Conservation (phyloP, 2,329 filamentous ascomycete genomes). For the Aureobasidium namibiae region DNA sequence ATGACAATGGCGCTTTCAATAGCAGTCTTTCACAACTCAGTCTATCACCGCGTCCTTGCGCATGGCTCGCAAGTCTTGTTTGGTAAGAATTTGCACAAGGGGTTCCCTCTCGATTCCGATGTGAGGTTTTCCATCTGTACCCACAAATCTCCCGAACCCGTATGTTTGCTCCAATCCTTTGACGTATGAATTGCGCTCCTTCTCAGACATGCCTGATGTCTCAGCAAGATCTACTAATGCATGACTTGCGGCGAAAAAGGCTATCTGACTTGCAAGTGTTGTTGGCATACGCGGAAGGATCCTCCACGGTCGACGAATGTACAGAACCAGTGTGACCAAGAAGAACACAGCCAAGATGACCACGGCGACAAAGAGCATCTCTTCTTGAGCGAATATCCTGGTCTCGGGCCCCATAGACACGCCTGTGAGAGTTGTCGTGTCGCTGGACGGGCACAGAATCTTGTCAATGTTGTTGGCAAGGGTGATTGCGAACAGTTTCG, state of each 20-base stretch:
- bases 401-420: constrained; percentile 20
- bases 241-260: constrained; percentile 41
- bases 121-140: constrained; percentile 39
- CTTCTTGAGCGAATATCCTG: constrained; percentile 41
- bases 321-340: constrained; percentile 37
- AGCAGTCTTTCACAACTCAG: no score
- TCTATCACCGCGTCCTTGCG: not conserved
- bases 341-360: constrained; percentile 38
- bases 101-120: constrained; percentile 46
- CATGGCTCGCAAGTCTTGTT: not conserved
- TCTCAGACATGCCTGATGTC: constrained; percentile 19
- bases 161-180: constrained; percentile 23
- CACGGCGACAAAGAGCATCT: constrained; percentile 40
- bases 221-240: constrained; percentile 31
- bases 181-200: constrained; percentile 18
- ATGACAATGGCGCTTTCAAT: no score
- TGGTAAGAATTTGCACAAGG: constrained; percentile 19
- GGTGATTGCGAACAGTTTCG: no score
- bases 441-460: no score
- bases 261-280: constrained; percentile 40
- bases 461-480: no score
- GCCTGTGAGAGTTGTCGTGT: no score
- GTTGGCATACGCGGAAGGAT: constrained; percentile 47
- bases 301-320: constrained; percentile 31
- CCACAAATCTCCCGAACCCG: constrained; percentile 45